Percentiles rank a stretch among this genome's conserved stretches.
Conservation (phyloP, 2,329 filamentous ascomycete species). For the Colletotrichum tofieldiae region DNA sequence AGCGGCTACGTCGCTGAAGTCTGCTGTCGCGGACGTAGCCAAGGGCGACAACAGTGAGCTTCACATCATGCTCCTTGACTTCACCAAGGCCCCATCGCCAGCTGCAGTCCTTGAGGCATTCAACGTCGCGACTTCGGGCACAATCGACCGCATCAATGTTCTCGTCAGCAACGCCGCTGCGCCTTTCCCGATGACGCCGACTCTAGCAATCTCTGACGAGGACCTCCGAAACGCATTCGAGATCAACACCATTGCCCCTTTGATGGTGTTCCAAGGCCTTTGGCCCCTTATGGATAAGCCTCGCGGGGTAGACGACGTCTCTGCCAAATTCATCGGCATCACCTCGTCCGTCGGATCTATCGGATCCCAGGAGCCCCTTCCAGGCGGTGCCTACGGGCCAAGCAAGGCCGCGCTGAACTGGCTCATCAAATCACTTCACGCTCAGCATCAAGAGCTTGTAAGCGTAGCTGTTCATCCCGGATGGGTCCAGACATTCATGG, state of each 20-base stretch:
- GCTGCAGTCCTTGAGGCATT: conserved; percentile 46
- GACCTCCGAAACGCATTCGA: conserved; percentile 59
- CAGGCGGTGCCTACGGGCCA: conserved; percentile 54
- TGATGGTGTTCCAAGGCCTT: conserved; percentile 54
- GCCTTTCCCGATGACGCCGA: conserved; percentile 49
- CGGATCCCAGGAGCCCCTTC: conserved; percentile 49
- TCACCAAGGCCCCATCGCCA: conserved; percentile 48
- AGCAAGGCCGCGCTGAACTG: conserved; percentile 56
- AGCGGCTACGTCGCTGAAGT: conserved; percentile 40
- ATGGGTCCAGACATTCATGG: conserved; percentile 54
- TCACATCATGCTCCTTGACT: conserved; percentile 57
- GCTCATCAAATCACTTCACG: conserved; percentile 50
- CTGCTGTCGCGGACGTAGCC: conserved; percentile 44
- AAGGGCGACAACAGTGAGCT: conserved; percentile 51
- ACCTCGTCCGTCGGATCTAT: conserved; percentile 56
- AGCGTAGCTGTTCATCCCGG: conserved; percentile 56
- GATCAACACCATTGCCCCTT: conserved; percentile 60
- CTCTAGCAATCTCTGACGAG: conserved; percentile 48
- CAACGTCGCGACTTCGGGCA: conserved; percentile 47
- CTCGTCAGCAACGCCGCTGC: conserved; percentile 68
- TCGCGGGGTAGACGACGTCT: not conserved
- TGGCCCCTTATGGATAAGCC: conserved; percentile 54
- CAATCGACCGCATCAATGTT: conserved; percentile 61
- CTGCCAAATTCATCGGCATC: conserved; percentile 55
- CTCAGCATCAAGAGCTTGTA: conserved; percentile 48